These are phyloP conservation scores for Sclerotiophoma versabilis DNA, from an alignment of 2,329 filamentous ascomycete species.

Conservation along the genomic window DNA sequence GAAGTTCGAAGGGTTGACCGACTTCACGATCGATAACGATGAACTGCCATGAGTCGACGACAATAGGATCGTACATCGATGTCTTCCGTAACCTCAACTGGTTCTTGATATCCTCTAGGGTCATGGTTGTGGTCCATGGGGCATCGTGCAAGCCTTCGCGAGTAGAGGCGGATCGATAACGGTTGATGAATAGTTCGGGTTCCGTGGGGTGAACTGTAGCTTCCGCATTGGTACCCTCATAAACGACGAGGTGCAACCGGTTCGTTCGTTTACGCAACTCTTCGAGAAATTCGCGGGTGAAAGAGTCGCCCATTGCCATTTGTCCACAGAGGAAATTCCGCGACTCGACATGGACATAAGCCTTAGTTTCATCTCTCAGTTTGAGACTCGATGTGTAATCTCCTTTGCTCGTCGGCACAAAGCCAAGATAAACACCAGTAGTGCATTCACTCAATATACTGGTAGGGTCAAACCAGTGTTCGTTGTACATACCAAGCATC, in stretches of 20 bases:
- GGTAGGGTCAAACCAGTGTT: constrained; percentile 34
- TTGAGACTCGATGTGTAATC: constrained; percentile 11
- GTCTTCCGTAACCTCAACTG: constrained; percentile 31
- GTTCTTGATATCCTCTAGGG: constrained; percentile 40
- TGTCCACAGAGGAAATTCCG: constrained; percentile 40
- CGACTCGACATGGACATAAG: constrained; percentile 24
- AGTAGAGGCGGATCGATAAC: constrained; percentile 22
- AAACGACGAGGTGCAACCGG: constrained; percentile 33
- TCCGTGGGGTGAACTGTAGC: constrained; percentile 36
- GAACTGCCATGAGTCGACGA: constrained; percentile 43
- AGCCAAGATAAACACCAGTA: constrained; percentile 36
- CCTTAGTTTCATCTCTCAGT: constrained; percentile 10
- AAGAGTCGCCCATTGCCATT: constrained; percentile 37
- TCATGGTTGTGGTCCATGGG: constrained; percentile 27
- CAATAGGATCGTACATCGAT: constrained; percentile 40
- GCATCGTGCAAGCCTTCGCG: constrained; percentile 21
- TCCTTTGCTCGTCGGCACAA: constrained; percentile 35
- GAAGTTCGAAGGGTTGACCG: constrained; percentile 32
- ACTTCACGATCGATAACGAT: constrained; percentile 40
- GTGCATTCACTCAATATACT: constrained; percentile 31
- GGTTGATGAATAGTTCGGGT: constrained; percentile 34
- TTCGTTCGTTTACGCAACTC: constrained; percentile 31
- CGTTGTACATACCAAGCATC: constrained; percentile 34
- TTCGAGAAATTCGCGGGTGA: constrained; percentile 30
- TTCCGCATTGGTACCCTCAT: constrained; percentile 37